phyloP scores from a whole-genome alignment of 148 eudicot genomes.

The Dysphania ambrosioides region DNA sequence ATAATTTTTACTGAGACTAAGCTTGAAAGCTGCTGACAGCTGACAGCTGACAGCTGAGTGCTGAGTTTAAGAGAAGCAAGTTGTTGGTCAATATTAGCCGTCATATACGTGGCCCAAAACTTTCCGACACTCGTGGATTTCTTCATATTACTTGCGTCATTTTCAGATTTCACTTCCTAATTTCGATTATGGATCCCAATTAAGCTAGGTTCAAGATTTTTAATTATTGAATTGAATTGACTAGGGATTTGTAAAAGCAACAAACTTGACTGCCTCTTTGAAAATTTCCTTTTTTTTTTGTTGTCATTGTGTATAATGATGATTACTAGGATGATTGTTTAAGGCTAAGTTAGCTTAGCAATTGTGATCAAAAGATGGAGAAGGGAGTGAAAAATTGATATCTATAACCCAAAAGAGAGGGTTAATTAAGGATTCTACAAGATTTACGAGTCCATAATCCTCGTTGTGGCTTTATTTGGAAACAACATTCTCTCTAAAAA shows the following conservation, averaged over 20 bases:
- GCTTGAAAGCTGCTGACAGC: not conserved
- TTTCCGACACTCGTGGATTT: constrained; percentile 12
- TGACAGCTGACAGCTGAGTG: not conserved
- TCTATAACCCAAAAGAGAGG: too few species aligned
- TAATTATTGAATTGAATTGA: constrained; percentile 3
- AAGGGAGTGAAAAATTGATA: too few species aligned
- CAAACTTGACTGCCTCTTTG: not conserved
- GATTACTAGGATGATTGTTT: not conserved
- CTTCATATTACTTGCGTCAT: not conserved
- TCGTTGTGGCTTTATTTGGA: too few species aligned
- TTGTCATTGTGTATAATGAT: not conserved
- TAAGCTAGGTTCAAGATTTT: not conserved
- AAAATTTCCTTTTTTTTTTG: too few species aligned
- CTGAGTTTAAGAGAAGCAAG: constrained; percentile 1
- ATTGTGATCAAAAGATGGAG: too few species aligned
- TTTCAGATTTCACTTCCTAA: not conserved
- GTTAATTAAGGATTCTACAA: too few species aligned
- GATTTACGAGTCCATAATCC: too few species aligned
- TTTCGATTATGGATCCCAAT: not conserved
- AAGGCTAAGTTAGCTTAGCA: too few species aligned
- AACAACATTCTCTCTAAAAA: too few species aligned
- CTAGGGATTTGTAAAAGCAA: not conserved
- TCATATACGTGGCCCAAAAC: constrained; percentile 5
- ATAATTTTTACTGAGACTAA: not conserved
- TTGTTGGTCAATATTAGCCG: constrained; percentile 5